Base-by-base conservation (phyloP, 2,329 filamentous ascomycete genomes). In the Lasiodiplodia citricola region DNA sequence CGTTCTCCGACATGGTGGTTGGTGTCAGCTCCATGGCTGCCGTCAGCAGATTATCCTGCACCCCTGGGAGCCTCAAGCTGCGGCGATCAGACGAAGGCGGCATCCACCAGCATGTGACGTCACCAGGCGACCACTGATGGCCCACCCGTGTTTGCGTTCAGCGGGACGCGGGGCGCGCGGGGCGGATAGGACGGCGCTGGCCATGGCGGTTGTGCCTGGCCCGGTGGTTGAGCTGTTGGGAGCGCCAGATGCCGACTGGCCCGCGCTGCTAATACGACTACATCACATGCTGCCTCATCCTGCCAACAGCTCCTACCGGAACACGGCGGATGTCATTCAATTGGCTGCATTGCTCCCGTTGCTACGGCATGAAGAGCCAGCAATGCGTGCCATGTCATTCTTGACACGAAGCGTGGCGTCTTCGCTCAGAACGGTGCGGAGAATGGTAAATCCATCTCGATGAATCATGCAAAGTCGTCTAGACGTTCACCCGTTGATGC, bases 1-100 rank as follows among this genome's bases (percentile, higher is more conserved):
- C 82, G n/a, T 80, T 74, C 28, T 81, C 78, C 47, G 75, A 74
- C 58, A 56, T 37, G 35, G 50, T 35, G 37, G 31, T 52, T 38
- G 21, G 67, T 50, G 25, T n/a, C 28, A 11, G 60, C 44, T 52
- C 31, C 18, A 37, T 21, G 31, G 7, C 35, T 28, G 44, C 44
- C 21, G n/a, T 21, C 13, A 23, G 58, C 47, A 41, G 3, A n/a
- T 28, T 28, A 13, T 21, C 18, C 44, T 44, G 25, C 51, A n/a
- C 23, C 54, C 54, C 35, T 41, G 35, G 55, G 31, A 57, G 55
- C 55, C n/a, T 18, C 23, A 21, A 56, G 25, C 8, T 7, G 38
- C 57, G 51, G 44, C 58, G 25, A 37, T 51, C 44, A 14, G 25
- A 37, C 28, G 18, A 37, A 13, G 41, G 11, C 41, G 23, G 10